Base-by-base conservation (phyloP, 1,139 yeast species). In the Lodderomyces oxycetoniae region DNA sequence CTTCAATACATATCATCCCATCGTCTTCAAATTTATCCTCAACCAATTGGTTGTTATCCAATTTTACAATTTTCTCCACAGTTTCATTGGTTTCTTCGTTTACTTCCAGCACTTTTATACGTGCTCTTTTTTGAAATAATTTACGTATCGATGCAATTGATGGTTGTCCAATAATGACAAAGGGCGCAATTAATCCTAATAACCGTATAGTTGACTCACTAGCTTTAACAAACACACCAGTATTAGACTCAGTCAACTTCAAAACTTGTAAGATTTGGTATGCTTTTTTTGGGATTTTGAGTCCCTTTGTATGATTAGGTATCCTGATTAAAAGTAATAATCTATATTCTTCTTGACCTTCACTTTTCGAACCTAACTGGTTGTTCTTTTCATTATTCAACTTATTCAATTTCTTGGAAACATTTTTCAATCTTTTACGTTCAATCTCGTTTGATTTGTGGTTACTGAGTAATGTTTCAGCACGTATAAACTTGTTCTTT, bases 1-100 rank as follows among this genome's bases (percentile, higher is more conserved):
- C 94, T 60, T 83, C 93, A 27, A 80, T 72, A 74, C 94, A 83
- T 45, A 83, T 77, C 43, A 80, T 65, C 12, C 91, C 91, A 38
- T 67, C 61, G 25, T 77, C 77, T 31, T 62, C 67, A 42, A 83
- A 67, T 51, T 68, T 64, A 48, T 82, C 88, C 61, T 83, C 94
- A 32, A 83, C 81, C 29, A 77, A 60, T 47, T 76, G 79, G 62
- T 83, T 83, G 57, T 80, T 86, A 53, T 82, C 84, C 48, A 83
- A 61, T 43, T 76, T 70, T 29, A 72, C 40, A 32, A 48, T 46
- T 34, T 54, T 55, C 23, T 48, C 52, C 11, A 50, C 56, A 7
- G 59, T 61, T 24, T 52, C 59, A 10, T 27, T 28, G n/a, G 13
- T 23, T 22, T 49, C 53, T 12, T 59, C 57, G 30, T 60, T 55